Evolutionary conservation across 2,329 filamentous ascomycete genomes (phyloP), one percentile per base, ranked within the genome.

Genomic region (Phaeosphaeria sp.): DNA sequence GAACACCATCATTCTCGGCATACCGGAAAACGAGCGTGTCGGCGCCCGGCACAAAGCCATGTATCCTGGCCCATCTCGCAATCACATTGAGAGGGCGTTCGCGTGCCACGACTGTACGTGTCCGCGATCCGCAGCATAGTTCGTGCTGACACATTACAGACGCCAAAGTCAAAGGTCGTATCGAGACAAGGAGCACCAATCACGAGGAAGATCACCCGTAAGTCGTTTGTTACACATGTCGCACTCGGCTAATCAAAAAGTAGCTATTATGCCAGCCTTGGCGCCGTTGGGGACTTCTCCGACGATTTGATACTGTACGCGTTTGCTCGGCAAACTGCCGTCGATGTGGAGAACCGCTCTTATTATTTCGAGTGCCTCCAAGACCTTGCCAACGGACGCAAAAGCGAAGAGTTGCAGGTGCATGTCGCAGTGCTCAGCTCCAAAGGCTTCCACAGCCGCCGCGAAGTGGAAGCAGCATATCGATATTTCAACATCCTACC

Each of bases 331-430:
- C 89, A 91, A 75, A 77, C 82, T 22, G 71, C 77, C 8, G 83
- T 81, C 50, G 87, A 91, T 70, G 81, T 82, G 20, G 61, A 66
- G 20, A 84, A 85, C 58, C 78, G 79, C 18, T 76, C 87, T 2
- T 86, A 87, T 68, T 91, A 91, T 71, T 82, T 91, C 58, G 84
- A 89, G 72, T 89, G 86, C 66, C 78, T 92, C n/a, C 81, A 84
- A 63, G 79, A 82, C 47, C 84, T 91, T 52, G 84, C 85, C 17
- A 77, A 78, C 22, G 82, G 84, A 18, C 80, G 88, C 52, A 76
- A 81, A 33, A 88, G 84, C 69, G 82, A 85, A 43, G 72, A 80
- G 7, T 81, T 92, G n/a, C 78, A 85, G 43, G 80, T 81, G 33
- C 84, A 87, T 67, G 84, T 87, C 22, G 82, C 82, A 7, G 79